Conservation (phyloP, 805 yeast species). For the Ascoidea tarda region DNA sequence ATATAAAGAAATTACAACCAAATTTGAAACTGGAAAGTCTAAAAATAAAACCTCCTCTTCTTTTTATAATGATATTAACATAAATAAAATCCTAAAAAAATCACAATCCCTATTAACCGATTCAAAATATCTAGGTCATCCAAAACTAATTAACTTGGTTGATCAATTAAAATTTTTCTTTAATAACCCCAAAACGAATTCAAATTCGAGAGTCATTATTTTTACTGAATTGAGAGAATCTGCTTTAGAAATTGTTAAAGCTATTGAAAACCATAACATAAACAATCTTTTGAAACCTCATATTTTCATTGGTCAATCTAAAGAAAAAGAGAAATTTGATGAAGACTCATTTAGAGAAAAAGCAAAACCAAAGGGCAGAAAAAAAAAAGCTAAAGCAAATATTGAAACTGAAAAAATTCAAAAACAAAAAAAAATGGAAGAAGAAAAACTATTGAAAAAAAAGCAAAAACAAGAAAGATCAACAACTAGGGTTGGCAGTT, state of each 20-base stretch:
- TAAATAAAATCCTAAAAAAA: slow-evolving; percentile 27
- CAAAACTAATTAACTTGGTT: slow-evolving; percentile 49
- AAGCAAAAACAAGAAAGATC: slow-evolving; percentile 20
- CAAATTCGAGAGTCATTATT: slow-evolving; percentile 62
- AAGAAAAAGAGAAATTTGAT: slow-evolving; percentile 56
- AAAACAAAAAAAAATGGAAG: slow-evolving; percentile 17
- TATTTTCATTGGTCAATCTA: slow-evolving; percentile 86
- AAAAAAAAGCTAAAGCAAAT: slow-evolving; percentile 19
- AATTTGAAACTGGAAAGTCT: slow-evolving; percentile 44
- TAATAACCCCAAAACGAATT: slow-evolving; percentile 16
- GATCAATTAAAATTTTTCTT: slow-evolving; percentile 47
- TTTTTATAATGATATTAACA: slow-evolving; percentile 39
- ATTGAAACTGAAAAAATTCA: slow-evolving; percentile 13
- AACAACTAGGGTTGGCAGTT: slow-evolving; percentile 37
- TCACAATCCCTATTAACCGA: slow-evolving; percentile 30
- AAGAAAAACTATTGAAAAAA: slow-evolving; percentile 19
- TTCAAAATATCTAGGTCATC: slow-evolving; percentile 41
- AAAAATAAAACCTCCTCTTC: slow-evolving; percentile 47
- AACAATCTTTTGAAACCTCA: slow-evolving; percentile 42
- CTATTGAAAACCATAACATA: slow-evolving; percentile 29
- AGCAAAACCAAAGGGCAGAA: slow-evolving; percentile 28
- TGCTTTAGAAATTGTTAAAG: slow-evolving; percentile 73
- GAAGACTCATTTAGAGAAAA: slow-evolving; percentile 33
- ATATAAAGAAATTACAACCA: slow-evolving; percentile 40
- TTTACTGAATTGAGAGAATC: slow-evolving; percentile 86